phyloP scores from a whole-genome alignment of 257 asterid genomes.

The Solanum verrucosum region DNA sequence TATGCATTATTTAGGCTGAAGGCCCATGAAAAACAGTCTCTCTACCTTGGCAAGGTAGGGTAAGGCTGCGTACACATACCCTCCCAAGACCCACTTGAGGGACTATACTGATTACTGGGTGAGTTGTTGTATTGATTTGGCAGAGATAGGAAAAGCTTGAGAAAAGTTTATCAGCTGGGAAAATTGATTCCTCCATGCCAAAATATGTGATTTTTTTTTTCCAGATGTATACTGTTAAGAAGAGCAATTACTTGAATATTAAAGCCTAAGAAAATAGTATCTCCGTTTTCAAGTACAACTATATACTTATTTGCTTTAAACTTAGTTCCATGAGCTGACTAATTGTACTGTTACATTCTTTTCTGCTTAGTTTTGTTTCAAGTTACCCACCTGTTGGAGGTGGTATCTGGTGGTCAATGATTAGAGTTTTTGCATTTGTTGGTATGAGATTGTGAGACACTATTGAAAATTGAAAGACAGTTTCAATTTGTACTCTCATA shows the following conservation, averaged over 20 bases:
- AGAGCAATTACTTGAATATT: neutral
- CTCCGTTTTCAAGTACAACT: neutral
- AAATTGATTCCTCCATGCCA: neutral
- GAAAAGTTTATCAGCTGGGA: neutral
- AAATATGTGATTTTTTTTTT: neutral
- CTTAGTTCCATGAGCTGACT: neutral
- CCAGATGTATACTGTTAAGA: neutral
- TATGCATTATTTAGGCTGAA: neutral
- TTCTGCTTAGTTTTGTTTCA: neutral
- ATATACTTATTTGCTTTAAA: neutral
- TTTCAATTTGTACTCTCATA: neutral
- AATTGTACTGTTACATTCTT: neutral
- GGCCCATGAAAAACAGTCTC: neutral
- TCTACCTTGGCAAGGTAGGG: neutral
- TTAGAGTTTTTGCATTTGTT: neutral
- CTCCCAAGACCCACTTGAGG: neutral
- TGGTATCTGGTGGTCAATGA: neutral
- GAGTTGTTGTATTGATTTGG: neutral
- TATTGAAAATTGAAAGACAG: neutral
- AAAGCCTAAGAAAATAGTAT: neutral
- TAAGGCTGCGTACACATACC: neutral
- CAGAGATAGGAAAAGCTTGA: neutral
- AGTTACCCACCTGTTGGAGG: neutral
- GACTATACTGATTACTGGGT: neutral
- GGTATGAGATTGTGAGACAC: neutral